Percentiles rank a stretch among this genome's conserved stretches.
phyloP scores from a whole-genome alignment of 2,329 filamentous ascomycete genomes.

The Pseudogymnoascus sp. region DNA sequence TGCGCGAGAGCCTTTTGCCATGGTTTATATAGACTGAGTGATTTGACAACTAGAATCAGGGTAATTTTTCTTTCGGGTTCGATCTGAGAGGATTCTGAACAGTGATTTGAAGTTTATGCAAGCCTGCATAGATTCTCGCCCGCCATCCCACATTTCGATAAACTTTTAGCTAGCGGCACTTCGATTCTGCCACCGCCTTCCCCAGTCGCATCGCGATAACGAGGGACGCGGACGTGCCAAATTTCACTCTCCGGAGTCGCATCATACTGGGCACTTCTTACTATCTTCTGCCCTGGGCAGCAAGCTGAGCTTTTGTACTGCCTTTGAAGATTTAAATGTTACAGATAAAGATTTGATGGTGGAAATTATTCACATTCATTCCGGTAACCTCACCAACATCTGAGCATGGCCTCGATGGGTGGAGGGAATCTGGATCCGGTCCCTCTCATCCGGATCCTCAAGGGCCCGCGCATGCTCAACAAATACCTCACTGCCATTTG shows the following conservation, averaged over 20 bases:
- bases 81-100: neutral
- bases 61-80: neutral
- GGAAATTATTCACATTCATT: neutral
- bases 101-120: slow-evolving; percentile 8
- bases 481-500: slow-evolving; percentile 42
- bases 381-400: neutral
- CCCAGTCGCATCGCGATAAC: slow-evolving; percentile 11
- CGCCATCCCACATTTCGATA: slow-evolving; percentile 11
- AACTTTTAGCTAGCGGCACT: slow-evolving; percentile 8
- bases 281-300: slow-evolving; percentile 8
- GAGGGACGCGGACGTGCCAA: slow-evolving; percentile 7
- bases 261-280: neutral
- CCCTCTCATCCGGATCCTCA: slow-evolving; percentile 24
- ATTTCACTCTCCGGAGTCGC: slow-evolving; percentile 3
- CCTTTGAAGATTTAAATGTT: neutral
- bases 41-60: neutral
- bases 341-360: neutral
- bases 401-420: slow-evolving; percentile 29
- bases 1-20: slow-evolving; percentile 82
- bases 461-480: slow-evolving; percentile 24
- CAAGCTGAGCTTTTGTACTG: neutral
- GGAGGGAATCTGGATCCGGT: slow-evolving; percentile 25
- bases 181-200: slow-evolving; percentile 12
- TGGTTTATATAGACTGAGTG: slow-evolving; percentile 34
- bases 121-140: slow-evolving; percentile 9